Base-by-base conservation (phyloP, 257 asterid genomes). In the Plantago major region DNA sequence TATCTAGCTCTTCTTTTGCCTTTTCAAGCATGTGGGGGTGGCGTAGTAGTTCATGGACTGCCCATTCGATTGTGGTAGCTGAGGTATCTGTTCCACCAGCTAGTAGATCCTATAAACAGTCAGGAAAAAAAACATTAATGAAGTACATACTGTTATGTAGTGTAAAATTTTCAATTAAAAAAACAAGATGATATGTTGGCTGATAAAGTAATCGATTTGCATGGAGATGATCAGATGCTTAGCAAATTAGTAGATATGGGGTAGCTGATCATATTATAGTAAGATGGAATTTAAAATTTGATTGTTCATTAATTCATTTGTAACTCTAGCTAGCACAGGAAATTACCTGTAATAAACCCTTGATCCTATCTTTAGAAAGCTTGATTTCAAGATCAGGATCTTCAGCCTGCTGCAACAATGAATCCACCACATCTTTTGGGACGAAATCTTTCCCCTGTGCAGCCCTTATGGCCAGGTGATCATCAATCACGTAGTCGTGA, bases 1-100 rank as follows among this genome's bases (percentile, higher is more conserved):
- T 67, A 16, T 73, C 63, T 0, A 78, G 59, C 50, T 78, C 82
- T 52, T 60, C 67, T 42, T 58, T 78, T 13, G 77, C 82, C 71
- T 67, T 78, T 14, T 56, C 42, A 0, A 74, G 45, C 14, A 61
- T 42, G 42, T 40, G 47, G 5, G 79, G 79, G 10, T 65, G 61
- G 53, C 40, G 69, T 7, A 72, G 18, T 6, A 79, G 40, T 67
- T 79, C 81, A 42, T 37, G 71, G 15, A 79, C 48, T 6, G 76
- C 42, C 84, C 81, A 72, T 62, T 75, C 76, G 8, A 79, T 15
- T 13, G 70, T 44, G 11, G 64, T 38, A 8, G 73, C 63, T 11
- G 81, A 11, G 18, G 84, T 75, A 33, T 73, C 74, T 14, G 70
- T 68, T 46, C 60, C 78, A 12, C 73, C 81, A 17, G 10, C 60